Evolutionary conservation across 108 stramenopile species (phyloP).

Genomic region (Skeletonema grethae): DNA sequence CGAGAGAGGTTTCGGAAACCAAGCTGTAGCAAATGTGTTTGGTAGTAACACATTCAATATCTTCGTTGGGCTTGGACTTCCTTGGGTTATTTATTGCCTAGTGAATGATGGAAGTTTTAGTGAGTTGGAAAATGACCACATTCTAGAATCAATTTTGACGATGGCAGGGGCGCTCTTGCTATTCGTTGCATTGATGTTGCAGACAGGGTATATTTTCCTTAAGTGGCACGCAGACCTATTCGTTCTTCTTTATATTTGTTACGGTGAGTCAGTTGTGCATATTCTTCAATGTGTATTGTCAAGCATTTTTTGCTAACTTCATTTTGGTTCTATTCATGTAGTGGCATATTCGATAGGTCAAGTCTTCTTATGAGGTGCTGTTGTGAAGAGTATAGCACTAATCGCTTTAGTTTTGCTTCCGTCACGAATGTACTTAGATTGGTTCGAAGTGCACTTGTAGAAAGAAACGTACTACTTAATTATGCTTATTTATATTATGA

Average conservation of each 20-base stretch:
- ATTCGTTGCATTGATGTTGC: conserved; percentile 61
- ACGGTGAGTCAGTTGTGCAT: conserved; percentile 8
- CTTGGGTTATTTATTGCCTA: conserved; percentile 77
- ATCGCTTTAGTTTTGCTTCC: background rate
- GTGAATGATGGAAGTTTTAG: conserved; percentile 60
- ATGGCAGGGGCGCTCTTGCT: conserved; percentile 53
- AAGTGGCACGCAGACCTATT: conserved; percentile 76
- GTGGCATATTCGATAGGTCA: conserved; percentile 1
- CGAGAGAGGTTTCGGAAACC: conserved; percentile 84
- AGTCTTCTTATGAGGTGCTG: background rate
- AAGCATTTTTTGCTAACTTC: background rate
- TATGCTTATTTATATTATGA: background rate
- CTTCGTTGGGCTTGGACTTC: conserved; percentile 81
- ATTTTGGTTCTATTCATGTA: background rate
- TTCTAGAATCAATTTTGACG: conserved; percentile 64
- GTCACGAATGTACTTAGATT: no score
- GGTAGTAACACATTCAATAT: conserved; percentile 92
- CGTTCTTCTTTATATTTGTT: conserved; percentile 55
- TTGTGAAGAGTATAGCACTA: background rate
- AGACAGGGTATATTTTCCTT: conserved; percentile 56
- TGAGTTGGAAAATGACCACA: conserved; percentile 65
- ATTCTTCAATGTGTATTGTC: background rate
- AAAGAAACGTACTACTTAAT: background rate
- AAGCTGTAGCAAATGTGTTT: conserved; percentile 89
- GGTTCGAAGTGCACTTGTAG: background rate